phyloP scores from a whole-genome alignment of 2,329 filamentous ascomycete species.

The Cercospora zeae-maydis region DNA sequence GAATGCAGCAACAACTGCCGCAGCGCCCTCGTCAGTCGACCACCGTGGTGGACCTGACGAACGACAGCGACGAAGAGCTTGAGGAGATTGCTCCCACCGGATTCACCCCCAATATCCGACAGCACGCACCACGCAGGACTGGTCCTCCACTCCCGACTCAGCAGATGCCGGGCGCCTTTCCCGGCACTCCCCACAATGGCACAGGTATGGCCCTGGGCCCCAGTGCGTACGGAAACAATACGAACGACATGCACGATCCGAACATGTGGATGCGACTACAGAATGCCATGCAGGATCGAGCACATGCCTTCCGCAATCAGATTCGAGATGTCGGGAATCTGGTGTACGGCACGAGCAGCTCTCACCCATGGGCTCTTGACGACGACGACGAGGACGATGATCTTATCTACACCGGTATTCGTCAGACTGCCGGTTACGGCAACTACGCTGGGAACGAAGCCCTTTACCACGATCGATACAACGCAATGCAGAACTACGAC shows the following conservation, averaged over 20 bases:
- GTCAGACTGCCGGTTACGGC: slow-evolving; percentile 19
- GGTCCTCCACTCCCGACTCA: not conserved
- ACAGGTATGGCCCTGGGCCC: not conserved
- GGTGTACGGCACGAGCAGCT: slow-evolving; percentile 18
- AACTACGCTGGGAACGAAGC: slow-evolving; percentile 29
- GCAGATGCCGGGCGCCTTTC: slow-evolving; percentile 29
- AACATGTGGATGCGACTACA: not conserved
- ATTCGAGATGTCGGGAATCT: slow-evolving; percentile 15
- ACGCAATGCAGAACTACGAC: slow-evolving; percentile 38
- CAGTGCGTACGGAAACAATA: not conserved
- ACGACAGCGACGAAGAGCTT: slow-evolving; percentile 32
- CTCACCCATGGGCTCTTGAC: slow-evolving; percentile 11
- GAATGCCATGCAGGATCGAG: not conserved
- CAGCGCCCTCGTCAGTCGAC: slow-evolving; percentile 16
- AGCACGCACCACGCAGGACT: slow-evolving; percentile 3
- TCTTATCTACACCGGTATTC: slow-evolving; percentile 23
- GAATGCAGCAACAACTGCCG: slow-evolving; percentile 14
- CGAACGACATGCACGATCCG: not conserved
- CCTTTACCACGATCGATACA: slow-evolving; percentile 27
- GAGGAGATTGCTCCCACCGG: slow-evolving; percentile 26
- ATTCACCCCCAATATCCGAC: slow-evolving; percentile 25
- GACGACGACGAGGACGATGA: slow-evolving; percentile 30
- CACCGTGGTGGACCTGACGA: slow-evolving; percentile 34
- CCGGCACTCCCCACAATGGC: slow-evolving; percentile 8
- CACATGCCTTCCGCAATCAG: not conserved